These are phyloP conservation scores for Oemleria cerasiformis DNA, from an alignment of 306 rosid species.

Conservation along the genomic window DNA sequence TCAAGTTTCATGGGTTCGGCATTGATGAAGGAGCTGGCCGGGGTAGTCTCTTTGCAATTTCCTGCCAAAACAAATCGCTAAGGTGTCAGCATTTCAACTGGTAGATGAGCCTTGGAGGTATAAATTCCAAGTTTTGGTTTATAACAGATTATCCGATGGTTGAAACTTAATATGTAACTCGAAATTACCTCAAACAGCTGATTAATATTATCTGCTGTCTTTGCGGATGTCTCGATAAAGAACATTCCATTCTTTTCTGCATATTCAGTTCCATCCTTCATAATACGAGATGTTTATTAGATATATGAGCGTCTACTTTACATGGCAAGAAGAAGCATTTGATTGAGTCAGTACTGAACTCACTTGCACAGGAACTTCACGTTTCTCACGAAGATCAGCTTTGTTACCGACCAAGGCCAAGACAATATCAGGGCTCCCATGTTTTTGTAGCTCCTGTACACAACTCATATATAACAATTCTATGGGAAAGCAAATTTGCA, in stretches of 20 bases:
- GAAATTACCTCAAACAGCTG: constrained; percentile 86
- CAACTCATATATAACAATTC: constrained; percentile 24
- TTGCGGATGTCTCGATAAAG: constrained; percentile 99
- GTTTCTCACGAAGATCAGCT: constrained; percentile 91
- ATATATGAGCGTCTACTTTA: constrained; percentile 1
- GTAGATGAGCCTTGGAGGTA: not conserved
- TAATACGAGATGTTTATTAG: not conserved
- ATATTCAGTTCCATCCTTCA: constrained; percentile 82
- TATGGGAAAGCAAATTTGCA: constrained; percentile 16
- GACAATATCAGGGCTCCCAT: constrained; percentile 90
- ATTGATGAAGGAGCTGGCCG: constrained; percentile 41
- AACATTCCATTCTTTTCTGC: constrained; percentile 97
- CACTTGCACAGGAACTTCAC: constrained; percentile 79
- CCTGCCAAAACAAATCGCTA: constrained; percentile 35
- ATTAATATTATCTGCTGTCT: constrained; percentile 95
- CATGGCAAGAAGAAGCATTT: constrained; percentile 12
- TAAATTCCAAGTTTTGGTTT: not conserved
- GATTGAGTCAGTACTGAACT: constrained; percentile 21
- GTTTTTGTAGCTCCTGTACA: constrained; percentile 86
- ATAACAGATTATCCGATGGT: not conserved
- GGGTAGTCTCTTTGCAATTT: constrained; percentile 53
- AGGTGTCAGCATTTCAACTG: not conserved
- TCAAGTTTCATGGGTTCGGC: constrained; percentile 17
- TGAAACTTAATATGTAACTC: constrained; percentile 12
- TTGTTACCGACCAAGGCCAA: constrained; percentile 95